Conservation (phyloP, 1,284 basidiomycete genomes). For the Trametes hirsuta region DNA sequence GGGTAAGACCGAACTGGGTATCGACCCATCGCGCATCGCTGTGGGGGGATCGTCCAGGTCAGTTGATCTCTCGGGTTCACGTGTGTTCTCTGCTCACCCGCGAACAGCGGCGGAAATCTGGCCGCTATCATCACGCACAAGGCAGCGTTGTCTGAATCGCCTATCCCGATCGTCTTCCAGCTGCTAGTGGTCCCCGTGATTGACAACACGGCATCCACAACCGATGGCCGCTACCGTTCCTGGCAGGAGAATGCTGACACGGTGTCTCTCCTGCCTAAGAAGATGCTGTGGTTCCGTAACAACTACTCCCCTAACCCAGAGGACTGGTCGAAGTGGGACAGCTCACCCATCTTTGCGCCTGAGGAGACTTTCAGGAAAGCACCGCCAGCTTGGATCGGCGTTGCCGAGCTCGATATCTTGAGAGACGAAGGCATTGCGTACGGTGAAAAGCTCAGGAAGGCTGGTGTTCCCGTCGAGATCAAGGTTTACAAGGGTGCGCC, state of each 20-base stretch:
- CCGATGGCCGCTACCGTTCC: slow-evolving; percentile 45
- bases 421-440: slow-evolving; percentile 69
- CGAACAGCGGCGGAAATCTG: slow-evolving; percentile 67
- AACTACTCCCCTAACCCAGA: slow-evolving; percentile 67
- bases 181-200: slow-evolving; percentile 72
- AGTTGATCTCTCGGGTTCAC: neutral
- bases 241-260: slow-evolving; percentile 65
- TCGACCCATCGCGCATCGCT: slow-evolving; percentile 49
- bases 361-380: slow-evolving; percentile 52
- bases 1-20: slow-evolving; percentile 42
- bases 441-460: slow-evolving; percentile 57
- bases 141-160: slow-evolving; percentile 51
- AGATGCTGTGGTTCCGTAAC: slow-evolving; percentile 74
- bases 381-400: slow-evolving; percentile 64
- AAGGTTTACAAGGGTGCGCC: slow-evolving; percentile 63
- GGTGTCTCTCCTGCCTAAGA: slow-evolving; percentile 59
- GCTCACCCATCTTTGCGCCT: slow-evolving; percentile 70
- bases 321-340: slow-evolving; percentile 67
- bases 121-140: slow-evolving; percentile 70
- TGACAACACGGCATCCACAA: slow-evolving; percentile 62
- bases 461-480: slow-evolving; percentile 58
- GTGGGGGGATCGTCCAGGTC: slow-evolving; percentile 75
- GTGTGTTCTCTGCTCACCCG: neutral
- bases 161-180: slow-evolving; percentile 64
- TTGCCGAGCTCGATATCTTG: slow-evolving; percentile 70